Base-by-base conservation (phyloP, 805 yeast species). In the Ogataea wickerhamii region DNA sequence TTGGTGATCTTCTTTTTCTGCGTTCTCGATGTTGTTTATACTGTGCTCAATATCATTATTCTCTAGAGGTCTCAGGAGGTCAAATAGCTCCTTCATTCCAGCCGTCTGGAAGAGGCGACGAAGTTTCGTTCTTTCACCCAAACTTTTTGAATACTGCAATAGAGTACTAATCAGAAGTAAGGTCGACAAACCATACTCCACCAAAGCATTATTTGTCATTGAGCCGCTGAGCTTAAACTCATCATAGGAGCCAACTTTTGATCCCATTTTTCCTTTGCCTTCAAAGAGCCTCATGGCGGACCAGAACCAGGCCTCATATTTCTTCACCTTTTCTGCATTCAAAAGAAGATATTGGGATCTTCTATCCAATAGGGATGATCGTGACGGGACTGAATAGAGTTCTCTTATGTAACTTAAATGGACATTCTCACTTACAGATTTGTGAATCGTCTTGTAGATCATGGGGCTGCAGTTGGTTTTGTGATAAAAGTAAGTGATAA, bases 191-290 rank as follows among this genome's bases (percentile, higher is more conserved):
- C 76, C 71, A 49, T 74, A 76, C 37, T 75, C 78, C 43, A 74
- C 63, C 18, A 87, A 63, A 39, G 79, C 76, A 38, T 71, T 71
- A 53, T 85, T 91, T 18, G 78, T 72, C 34, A 71, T 70, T 22
- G 73, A 67, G 0, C 78, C 76, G 2, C 69, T 65, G 5, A 72
- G 59, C 41, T 78, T 80, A 37, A 78, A 72, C 48, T 91, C 97
- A 7, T 82, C 93, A 41, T 87, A 81, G 0, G 96, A 95, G 2
- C 97, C 97, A 6, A 91, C 98, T 52, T 82, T 61, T 1, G 96
- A 86, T 8, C 96, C 96, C 73, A 85, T 71, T 51, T 79, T 82
- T 6, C 98, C 98, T 49, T 89, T 73, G 2, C 96, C 96, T 34
- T 56, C 53, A 20, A 61, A 47, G 2, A 59, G 38, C 20, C 63